Base-by-base conservation (phyloP, 2,329 filamentous ascomycete genomes). In the Pseudogymnoascus sp. region DNA sequence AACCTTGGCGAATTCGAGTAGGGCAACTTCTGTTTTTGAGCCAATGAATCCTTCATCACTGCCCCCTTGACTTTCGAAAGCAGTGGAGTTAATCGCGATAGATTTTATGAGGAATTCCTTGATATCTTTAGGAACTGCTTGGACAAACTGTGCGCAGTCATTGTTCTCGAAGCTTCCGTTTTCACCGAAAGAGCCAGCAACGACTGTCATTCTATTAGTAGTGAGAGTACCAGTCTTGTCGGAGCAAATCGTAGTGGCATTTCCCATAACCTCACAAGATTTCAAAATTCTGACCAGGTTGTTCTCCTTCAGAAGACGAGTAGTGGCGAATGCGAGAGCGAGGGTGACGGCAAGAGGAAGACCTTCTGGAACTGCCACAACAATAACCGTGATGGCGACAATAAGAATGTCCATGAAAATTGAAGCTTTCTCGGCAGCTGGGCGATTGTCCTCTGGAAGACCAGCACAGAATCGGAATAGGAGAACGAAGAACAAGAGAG, bases 11-110 rank as follows among this genome's bases (percentile, higher is more conserved):
- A 91, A 90, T 25, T 80, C 78, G 16, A 92, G 79, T 12, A 92
- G 78, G 23, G 89, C 88, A 4, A 87, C 90, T 71, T 92, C 89
- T 0, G 89, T 92, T 74, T 91, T 91, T 4, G 88, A 91, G 28
- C 89, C 89, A 65, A 91, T 81, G 67, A 90, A 92, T 0, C 80
- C 77, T 16, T 74, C 67, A 64, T 79, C 77, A 35, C 85, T 85
- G 42, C 86, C 80, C 52, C 83, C 79, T 49, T 87, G 84, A 5
- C 82, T 80, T 69, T 89, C 85, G 66, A 90, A 90, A 0, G 38
- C 38, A 9, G 38, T 41, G 38, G 38, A 41, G 16, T 41, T 41
- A 41, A 22, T 41, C 7, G 38, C 80, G 64, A 89, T 86, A 3
- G 86, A 88, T 61, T 89, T 81, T 58, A 82, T 78, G 63, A 88